phyloP scores from a whole-genome alignment of 306 rosid species.

The Acacia crassicarpa region DNA sequence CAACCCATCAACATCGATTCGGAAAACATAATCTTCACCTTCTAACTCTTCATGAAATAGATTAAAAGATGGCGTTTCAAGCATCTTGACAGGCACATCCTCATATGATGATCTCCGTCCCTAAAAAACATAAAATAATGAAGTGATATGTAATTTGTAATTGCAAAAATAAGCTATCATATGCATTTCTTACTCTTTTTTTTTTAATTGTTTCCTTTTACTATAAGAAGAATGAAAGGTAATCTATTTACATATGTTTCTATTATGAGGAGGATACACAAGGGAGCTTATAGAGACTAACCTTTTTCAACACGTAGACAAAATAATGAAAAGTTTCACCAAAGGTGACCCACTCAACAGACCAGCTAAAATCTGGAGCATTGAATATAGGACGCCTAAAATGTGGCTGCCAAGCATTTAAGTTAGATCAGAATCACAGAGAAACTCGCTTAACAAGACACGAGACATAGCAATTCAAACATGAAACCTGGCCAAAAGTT shows the following conservation, averaged over 20 bases:
- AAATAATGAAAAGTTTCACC: conserved; percentile 94
- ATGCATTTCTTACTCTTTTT: not conserved
- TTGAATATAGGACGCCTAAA: conserved; percentile 83
- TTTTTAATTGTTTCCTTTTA: not conserved
- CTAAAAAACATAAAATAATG: conserved; percentile 41
- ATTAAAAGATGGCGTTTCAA: conserved; percentile 44
- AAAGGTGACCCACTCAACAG: conserved; percentile 81
- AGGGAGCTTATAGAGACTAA: conserved; percentile 35
- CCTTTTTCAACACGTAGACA: conserved; percentile 79
- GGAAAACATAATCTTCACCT: conserved; percentile 75
- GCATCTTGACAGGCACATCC: conserved; percentile 42
- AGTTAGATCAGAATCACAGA: conserved; percentile 31
- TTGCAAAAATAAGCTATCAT: conserved; percentile 4
- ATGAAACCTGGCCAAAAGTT: conserved; percentile 88
- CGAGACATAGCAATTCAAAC: conserved; percentile 21
- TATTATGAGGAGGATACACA: not conserved
- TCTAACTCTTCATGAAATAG: conserved; percentile 84
- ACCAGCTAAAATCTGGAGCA: conserved; percentile 83
- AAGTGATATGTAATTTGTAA: conserved; percentile 15
- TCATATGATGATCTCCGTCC: conserved; percentile 53
- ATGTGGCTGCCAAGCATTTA: conserved; percentile 70
- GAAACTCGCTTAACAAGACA: conserved; percentile 16
- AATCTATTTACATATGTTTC: not conserved
- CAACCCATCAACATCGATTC: conserved; percentile 72
- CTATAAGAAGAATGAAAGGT: not conserved